phyloP scores from a whole-genome alignment of 2,329 filamentous ascomycete species.

The Basipetospora chlamydospora region DNA sequence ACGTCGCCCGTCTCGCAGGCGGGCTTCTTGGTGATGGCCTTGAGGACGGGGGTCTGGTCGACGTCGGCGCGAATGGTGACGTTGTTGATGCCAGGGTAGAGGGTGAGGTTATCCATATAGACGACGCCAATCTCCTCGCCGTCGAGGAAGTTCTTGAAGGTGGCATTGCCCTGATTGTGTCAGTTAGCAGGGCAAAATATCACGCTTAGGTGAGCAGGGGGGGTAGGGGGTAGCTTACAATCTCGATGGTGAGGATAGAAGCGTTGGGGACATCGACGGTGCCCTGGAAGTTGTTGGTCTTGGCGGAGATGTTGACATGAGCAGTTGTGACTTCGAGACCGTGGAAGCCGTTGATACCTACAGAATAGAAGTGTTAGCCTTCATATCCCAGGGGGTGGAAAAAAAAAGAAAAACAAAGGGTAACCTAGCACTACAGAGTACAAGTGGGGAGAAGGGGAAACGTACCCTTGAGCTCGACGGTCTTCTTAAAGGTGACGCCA shows the following conservation, averaged over 20 bases:
- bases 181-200: too few species aligned
- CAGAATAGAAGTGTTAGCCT: not conserved
- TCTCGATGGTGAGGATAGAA: constrained; percentile 47
- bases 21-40: constrained; percentile 21
- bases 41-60: constrained; percentile 32
- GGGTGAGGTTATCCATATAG: constrained; percentile 41
- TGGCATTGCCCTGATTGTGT: constrained; percentile 47
- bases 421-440: not conserved
- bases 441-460: not conserved
- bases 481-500: constrained; percentile 41
- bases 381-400: too few species aligned
- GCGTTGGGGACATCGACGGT: constrained; percentile 47
- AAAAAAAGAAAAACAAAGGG: too few species aligned
- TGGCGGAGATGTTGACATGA: constrained; percentile 24
- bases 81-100: constrained; percentile 44
- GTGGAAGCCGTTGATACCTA: constrained; percentile 37
- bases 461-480: constrained; percentile 27
- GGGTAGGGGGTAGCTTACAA: constrained; percentile 29
- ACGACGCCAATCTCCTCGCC: constrained; percentile 37
- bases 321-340: constrained; percentile 38
- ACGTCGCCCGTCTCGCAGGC: constrained; percentile 41
- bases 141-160: constrained; percentile 43
- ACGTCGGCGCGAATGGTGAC: constrained; percentile 40
- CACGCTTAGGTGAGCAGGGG: not conserved
- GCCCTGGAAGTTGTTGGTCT: constrained; percentile 40